Conservation (phyloP, 164 flowering plant genomes). For the Annona squamosa region DNA sequence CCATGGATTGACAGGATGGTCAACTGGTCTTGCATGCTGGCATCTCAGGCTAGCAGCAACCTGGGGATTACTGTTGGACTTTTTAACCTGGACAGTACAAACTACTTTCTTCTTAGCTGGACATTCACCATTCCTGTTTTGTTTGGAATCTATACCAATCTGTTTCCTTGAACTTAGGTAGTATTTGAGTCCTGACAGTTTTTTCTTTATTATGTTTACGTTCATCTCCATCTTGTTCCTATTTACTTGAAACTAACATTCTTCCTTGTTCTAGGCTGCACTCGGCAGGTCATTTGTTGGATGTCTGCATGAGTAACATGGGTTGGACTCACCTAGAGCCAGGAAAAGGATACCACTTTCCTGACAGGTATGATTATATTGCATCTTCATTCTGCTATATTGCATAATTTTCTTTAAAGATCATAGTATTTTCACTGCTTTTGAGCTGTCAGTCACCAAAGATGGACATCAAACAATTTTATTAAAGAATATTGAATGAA, state of each 20-base stretch:
- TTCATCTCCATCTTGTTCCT: not conserved
- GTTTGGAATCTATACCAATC: not conserved
- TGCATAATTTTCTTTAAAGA: not conserved
- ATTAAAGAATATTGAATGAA: not conserved
- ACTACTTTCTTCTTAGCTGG: not conserved
- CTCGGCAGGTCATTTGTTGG: constrained; percentile 87
- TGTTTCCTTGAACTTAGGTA: not conserved
- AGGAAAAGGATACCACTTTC: constrained; percentile 72
- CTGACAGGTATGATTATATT: constrained; percentile 62
- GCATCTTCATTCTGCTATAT: constrained; percentile 1
- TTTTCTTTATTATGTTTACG: too few relatives aligned
- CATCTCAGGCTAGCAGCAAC: too few relatives aligned
- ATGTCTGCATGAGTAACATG: constrained; percentile 49
- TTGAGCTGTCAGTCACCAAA: not conserved
- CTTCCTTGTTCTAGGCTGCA: constrained; percentile 52
- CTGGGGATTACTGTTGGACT: not conserved
- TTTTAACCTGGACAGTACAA: not conserved
- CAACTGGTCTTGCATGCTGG: not conserved
- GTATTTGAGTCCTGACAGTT: not conserved
- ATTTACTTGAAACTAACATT: not conserved
- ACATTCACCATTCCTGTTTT: not conserved
- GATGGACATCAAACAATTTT: not conserved
- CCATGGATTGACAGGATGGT: not conserved
- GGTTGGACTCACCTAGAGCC: constrained; percentile 66
- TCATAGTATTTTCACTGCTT: not conserved